These are phyloP conservation scores for Elongisporangium undulatum DNA, from an alignment of 352 stramenopile species.

Conservation along the genomic window DNA sequence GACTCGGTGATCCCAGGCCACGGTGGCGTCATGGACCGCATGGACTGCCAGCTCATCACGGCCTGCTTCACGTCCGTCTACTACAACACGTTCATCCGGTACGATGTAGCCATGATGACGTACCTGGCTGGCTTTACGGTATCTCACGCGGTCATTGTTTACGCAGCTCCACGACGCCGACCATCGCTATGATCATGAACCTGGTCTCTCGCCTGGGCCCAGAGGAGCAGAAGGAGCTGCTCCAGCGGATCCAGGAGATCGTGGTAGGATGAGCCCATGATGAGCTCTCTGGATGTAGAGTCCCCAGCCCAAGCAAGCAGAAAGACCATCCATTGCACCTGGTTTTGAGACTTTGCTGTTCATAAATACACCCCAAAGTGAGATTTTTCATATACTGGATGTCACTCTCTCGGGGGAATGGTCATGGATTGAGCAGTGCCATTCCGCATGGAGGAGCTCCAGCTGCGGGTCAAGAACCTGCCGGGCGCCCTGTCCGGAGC, in stretches of 20 bases:
- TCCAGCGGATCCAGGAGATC: conserved; percentile 63
- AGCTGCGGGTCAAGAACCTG: conserved; percentile 57
- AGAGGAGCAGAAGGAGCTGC: conserved; percentile 66
- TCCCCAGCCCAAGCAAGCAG: neutral
- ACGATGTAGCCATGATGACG: conserved; percentile 7
- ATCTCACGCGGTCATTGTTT: conserved; percentile 6
- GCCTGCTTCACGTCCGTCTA: conserved; percentile 95
- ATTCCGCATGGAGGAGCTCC: conserved; percentile 5
- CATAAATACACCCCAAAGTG: neutral
- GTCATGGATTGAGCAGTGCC: neutral
- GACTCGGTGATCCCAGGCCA: conserved; percentile 98
- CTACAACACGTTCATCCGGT: conserved; percentile 97
- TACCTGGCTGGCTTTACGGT: neutral
- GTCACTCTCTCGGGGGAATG: neutral
- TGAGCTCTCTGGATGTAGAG: neutral
- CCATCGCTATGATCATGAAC: conserved; percentile 70
- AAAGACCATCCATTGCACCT: neutral
- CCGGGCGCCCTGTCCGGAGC: conserved; percentile 47
- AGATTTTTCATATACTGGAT: neutral
- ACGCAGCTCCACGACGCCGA: conserved; percentile 51
- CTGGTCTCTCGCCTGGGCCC: conserved; percentile 56
- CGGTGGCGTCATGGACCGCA: conserved; percentile 95
- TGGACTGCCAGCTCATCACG: conserved; percentile 97
- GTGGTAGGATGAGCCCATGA: conserved; percentile 28
- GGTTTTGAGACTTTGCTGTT: neutral